Percentiles rank a stretch among this genome's conserved stretches.
These are phyloP conservation scores for Suhomyces prunicola DNA, from an alignment of 805 yeast species.

Conservation along the genomic window DNA sequence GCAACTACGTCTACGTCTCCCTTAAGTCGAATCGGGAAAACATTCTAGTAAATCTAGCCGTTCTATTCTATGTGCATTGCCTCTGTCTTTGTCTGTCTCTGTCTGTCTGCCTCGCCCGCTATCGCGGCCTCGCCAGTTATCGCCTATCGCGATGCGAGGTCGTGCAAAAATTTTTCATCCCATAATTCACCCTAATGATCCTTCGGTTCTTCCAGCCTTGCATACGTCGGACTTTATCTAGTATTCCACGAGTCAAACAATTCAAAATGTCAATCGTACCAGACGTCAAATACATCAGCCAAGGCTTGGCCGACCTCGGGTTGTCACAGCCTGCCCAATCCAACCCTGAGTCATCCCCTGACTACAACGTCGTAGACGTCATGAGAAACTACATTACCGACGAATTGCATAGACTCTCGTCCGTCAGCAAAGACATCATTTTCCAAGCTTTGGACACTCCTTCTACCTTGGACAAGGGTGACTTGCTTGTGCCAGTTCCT, in stretches of 20 bases:
- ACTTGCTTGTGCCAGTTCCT: slow-evolving; percentile 87
- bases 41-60: no score
- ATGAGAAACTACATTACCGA: slow-evolving; percentile 86
- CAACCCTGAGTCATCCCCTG: slow-evolving; percentile 64
- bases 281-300: slow-evolving; percentile 21
- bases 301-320: slow-evolving; percentile 35
- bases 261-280: background rate
- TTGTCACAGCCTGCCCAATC: slow-evolving; percentile 41
- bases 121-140: background rate
- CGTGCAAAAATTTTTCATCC: background rate
- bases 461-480: slow-evolving; percentile 83
- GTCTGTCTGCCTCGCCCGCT: no score
- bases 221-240: background rate
- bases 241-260: background rate
- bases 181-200: background rate
- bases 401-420: slow-evolving; percentile 70
- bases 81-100: no score
- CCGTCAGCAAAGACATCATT: slow-evolving; percentile 65
- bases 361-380: slow-evolving; percentile 76
- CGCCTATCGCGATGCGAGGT: background rate
- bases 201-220: background rate
- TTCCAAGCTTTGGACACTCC: slow-evolving; percentile 89
- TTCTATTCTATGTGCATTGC: no score
- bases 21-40: no score
- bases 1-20: no score